Evolutionary conservation across 106 monocot genomes (phyloP), one percentile per base, ranked within the genome.

Genomic region (Hemerocallis citrina): DNA sequence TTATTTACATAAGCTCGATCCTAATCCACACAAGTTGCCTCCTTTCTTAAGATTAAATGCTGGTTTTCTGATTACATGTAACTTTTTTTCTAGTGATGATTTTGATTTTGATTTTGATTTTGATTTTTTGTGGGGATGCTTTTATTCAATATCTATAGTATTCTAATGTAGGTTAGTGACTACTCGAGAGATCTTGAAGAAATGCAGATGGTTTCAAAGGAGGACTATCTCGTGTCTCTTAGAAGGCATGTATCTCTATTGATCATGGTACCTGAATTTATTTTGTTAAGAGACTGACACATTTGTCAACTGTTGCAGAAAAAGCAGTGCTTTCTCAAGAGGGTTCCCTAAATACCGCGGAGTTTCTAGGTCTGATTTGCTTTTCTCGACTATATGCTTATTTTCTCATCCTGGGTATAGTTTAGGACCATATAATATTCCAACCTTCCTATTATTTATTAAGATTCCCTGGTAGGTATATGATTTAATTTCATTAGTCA

Each of bases 111-210:
- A n/a, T n/a, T n/a, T n/a, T n/a, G n/a, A n/a, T n/a, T n/a, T n/a
- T n/a, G n/a, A n/a, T n/a, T n/a, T n/a, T n/a, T n/a, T n/a, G n/a
- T n/a, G n/a, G n/a, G n/a, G n/a, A n/a, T n/a, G n/a, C n/a, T n/a
- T n/a, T n/a, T n/a, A n/a, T n/a, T n/a, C n/a, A n/a, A n/a, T n/a
- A n/a, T n/a, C n/a, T n/a, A 31, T 54, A 30, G 29, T 16, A 20
- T 21, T 1, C 14, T 30, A 17, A 16, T 74, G 42, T 74, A 96
- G 96, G 91, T 96, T 31, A 91, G 74, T 41, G 96, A 96, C 55
- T 96, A 96, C 79, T 72, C 87, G 31, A 87, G 91, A 82, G 96
- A 96, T 84, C 76, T 96, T 67, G 91, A 96, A 72, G 90, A 96
- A 74, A 96, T 96, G 96, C 87, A 96, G 43, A 77, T 77, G 76